Base-by-base conservation (phyloP, 2,329 filamentous ascomycete species). In the Hypoxylon sp. region DNA sequence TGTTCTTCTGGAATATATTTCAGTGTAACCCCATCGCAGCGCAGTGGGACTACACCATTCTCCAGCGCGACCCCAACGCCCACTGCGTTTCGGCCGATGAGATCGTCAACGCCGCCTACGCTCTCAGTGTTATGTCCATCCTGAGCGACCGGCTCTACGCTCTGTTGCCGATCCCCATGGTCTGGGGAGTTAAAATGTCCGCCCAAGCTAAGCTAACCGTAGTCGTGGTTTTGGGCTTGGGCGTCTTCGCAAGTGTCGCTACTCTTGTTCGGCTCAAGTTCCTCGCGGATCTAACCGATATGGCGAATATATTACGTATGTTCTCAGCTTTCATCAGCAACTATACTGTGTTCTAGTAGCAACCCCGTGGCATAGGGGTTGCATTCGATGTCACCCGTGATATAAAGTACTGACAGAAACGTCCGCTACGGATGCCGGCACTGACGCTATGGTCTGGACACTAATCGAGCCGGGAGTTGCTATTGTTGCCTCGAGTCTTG, bases 61-160 rank as follows among this genome's bases (percentile, higher is more conserved):
- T 73, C 4, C 13, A 38, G 11, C 63, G 52, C 2, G 62, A 71
- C 53, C 67, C 73, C 0, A 62, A 65, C 6, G 73, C 77, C 2
- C 69, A 67, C 18, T 83, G 81, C 57, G 80, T 79, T n/a, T 71
- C 72, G 7, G 69, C 74, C 5, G 68, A 76, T 18, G 72, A 78
- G 49, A 72, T 83, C 33, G 75, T 83, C 33, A 72, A 73, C 21
- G 81, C 79, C 2, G 81, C 80, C 3, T 83, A 83, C 63, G 75
- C 81, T 23, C 73, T 84, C 46, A 82, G 79, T 60, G 78, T 78
- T 52, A 78, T 83, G 78, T 82, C 74, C 10, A 78, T 83, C 29
- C 48, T 81, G 13, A 81, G 79, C n/a, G 81, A 84, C 66, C 83
- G 79, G 79, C 70, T 84, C 35, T 84, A 81, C 73, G 81, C 81